A percentile compares a stretch with the other conserved stretches of the same genome.
Evolutionary conservation across 768 basidiomycete genomes (phyloP).

Genomic region (Suillus tomentosus): DNA sequence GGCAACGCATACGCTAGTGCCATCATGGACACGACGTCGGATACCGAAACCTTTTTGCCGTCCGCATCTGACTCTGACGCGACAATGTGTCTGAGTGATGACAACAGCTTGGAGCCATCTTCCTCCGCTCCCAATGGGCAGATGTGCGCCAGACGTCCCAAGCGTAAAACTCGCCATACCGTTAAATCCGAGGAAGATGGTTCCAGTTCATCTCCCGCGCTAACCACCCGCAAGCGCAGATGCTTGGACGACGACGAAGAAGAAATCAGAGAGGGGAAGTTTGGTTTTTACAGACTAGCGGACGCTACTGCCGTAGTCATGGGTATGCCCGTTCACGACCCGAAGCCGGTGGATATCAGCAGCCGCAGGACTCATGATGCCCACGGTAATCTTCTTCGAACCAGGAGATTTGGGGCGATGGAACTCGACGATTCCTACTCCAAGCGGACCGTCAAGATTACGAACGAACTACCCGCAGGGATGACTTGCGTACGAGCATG

Average conservation of each 20-base stretch:
- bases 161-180: background rate
- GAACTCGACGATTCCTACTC: background rate
- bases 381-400: background rate
- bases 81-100: background rate
- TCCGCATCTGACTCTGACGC: background rate
- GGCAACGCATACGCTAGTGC: background rate
- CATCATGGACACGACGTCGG: background rate
- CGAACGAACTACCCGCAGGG: background rate
- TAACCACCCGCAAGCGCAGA: background rate
- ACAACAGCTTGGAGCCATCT: too few relatives aligned
- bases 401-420: background rate
- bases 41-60: too few relatives aligned
- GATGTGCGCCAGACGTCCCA: background rate
- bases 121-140: background rate
- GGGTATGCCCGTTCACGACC: background rate
- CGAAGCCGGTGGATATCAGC: background rate
- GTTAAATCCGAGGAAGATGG: background rate
- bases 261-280: background rate
- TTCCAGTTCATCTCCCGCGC: background rate
- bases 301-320: background rate
- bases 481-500: constrained; percentile 4
- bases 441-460: background rate
- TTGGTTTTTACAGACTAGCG: background rate
- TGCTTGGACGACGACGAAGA: background rate
- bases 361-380: background rate